Evolutionary conservation across 208 protist genomes (phyloP).

Genomic region (Crithidia fasciculata): DNA sequence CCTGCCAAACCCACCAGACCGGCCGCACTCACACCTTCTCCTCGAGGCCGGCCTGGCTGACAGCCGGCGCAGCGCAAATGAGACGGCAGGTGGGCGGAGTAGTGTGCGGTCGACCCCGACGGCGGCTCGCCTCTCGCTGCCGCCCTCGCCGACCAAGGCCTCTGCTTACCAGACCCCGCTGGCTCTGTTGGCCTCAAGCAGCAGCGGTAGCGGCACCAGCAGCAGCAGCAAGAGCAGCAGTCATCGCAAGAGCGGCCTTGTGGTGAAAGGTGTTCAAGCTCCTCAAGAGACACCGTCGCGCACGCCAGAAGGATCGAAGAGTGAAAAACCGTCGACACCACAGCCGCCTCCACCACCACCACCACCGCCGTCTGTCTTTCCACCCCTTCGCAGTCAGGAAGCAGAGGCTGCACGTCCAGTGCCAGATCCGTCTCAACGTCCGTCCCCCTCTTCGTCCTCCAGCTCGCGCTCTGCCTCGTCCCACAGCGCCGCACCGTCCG

Average conservation of each 20-base stretch:
- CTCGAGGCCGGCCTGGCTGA: background rate
- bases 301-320: no score
- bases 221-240: background rate
- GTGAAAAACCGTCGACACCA: background rate
- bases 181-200: slow-evolving; percentile 2
- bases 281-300: no score
- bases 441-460: no score
- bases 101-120: slow-evolving; percentile 8
- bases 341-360: background rate
- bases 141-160: background rate
- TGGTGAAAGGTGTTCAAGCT: no score
- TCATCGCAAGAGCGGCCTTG: background rate
- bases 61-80: slow-evolving; percentile 5
- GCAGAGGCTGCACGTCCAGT: no score
- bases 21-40: slow-evolving; percentile 1
- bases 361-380: background rate
- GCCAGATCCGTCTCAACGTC: no score
- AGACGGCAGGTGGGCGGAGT: background rate
- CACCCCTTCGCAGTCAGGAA: no score
- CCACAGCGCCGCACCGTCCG: no score
- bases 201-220: slow-evolving; percentile 1
- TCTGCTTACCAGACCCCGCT: slow-evolving; percentile 17
- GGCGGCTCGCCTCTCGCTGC: background rate
- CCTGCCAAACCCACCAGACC: slow-evolving; percentile 12
- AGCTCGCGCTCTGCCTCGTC: no score